phyloP scores from a whole-genome alignment of 805 yeast species.

The Hanseniaspora singularis region DNA sequence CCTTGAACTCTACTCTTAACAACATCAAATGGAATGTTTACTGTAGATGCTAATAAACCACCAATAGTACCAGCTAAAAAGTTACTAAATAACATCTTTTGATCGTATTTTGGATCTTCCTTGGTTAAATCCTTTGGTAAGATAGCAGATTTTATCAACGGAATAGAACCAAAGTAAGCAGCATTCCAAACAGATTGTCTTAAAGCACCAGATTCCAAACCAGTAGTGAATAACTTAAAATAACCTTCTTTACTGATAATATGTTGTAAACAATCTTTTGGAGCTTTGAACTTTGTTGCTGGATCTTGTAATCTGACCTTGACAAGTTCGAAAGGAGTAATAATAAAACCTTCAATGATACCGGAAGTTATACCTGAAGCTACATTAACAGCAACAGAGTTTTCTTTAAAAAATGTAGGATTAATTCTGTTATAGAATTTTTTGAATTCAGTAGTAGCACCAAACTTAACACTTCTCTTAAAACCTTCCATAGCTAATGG shows the following conservation, averaged over 20 bases:
- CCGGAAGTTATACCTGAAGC: constrained; percentile 98
- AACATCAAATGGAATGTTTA: constrained; percentile 95
- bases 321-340: constrained; percentile 93
- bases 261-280: constrained; percentile 65
- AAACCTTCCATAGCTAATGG: constrained; percentile 99
- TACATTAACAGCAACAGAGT: constrained; percentile 54
- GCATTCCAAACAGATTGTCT: constrained; percentile 97
- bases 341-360: constrained; percentile 90
- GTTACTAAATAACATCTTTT: constrained; percentile 39
- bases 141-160: constrained; percentile 57
- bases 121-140: constrained; percentile 67
- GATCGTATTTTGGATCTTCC: constrained; percentile 52
- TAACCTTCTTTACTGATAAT: constrained; percentile 67
- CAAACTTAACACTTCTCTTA: constrained; percentile 95
- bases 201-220: constrained; percentile 94
- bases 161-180: constrained; percentile 91
- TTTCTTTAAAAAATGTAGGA: constrained; percentile 11
- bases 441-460: constrained; percentile 96
- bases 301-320: constrained; percentile 91
- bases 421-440: constrained; percentile 42
- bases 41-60: constrained; percentile 90
- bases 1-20: constrained; percentile 92
- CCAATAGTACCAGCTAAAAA: constrained; percentile 88
- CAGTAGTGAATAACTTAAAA: constrained; percentile 69
- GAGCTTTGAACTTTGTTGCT: constrained; percentile 68